phyloP scores from a whole-genome alignment of 2,329 filamentous ascomycete genomes.

The Cordyceps pruinosa region DNA sequence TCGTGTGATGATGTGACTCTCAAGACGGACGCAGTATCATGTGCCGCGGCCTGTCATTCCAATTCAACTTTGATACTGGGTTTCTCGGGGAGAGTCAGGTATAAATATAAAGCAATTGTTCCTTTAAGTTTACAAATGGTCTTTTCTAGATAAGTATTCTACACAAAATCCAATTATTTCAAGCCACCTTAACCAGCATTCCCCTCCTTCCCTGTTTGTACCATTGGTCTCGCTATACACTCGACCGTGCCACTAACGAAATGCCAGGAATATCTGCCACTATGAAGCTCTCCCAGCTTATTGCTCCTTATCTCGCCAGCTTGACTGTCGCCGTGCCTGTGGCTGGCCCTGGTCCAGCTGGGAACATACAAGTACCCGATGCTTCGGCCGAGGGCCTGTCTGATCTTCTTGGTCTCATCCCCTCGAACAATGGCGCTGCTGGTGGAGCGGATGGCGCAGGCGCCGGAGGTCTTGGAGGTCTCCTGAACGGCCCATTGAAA shows the following conservation, averaged over 20 bases:
- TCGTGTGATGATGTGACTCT: background rate
- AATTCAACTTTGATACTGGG: background rate
- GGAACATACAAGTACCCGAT: background rate
- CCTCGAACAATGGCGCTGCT: background rate
- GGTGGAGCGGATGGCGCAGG: background rate
- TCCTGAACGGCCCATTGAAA: background rate
- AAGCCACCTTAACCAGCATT: background rate
- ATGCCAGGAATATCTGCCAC: background rate
- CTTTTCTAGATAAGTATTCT: background rate
- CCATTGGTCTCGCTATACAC: background rate
- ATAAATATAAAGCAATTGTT: background rate
- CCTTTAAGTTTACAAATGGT: background rate
- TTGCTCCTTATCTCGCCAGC: background rate
- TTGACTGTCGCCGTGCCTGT: background rate
- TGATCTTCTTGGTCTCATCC: background rate
- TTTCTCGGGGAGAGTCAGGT: background rate
- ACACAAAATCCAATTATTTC: background rate
- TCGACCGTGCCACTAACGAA: background rate
- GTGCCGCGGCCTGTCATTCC: background rate
- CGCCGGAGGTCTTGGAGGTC: background rate
- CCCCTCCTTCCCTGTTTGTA: background rate
- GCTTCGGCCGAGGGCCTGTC: background rate
- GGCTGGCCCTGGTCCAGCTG: background rate
- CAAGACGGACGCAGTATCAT: background rate
- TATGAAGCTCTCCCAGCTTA: background rate